Base-by-base conservation (phyloP, 371 early-diverging fungal genomes). In the Amoeboaphelidium protococcarum region DNA sequence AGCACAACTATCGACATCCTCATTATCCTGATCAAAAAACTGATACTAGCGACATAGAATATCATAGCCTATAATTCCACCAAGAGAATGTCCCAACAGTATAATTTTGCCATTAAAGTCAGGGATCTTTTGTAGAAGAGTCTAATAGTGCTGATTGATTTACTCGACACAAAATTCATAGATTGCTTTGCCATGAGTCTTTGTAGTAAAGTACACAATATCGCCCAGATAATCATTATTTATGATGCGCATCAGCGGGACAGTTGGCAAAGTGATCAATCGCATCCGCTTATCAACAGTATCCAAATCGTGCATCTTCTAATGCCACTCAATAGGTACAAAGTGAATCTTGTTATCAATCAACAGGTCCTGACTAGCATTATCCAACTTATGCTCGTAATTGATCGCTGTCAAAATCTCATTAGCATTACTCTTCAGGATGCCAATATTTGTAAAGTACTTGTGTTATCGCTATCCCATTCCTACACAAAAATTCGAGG, bases 161-260 rank as follows among this genome's bases (percentile, higher is more conserved):
- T 63, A 63, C 1, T 64, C 51, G 4, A 67, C 66, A 44, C 74
- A 68, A 47, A 70, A 63, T 10, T 63, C 54, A 3, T 72, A 49
- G 23, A 76, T 68, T 27, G 53, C 53, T 25, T 60, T 53, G 13
- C 69, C 72, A 54, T 70, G 59, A n/a, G n/a, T 41, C 26, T n/a
- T 3, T 16, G 23, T 26, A 20, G 42, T 23, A 6, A 2, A 77
- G 53, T 61, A 74, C 13, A 77, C 52, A 2, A 72, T 70, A 49
- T 77, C 78, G 2, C 73, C 70, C 13, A 77, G 55, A 42, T 71
- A 71, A 41, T 77, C 74, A 45, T 77, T 77, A 56, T 69, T 68
- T 50, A 74, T 66, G 19, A 66, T 54, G 13, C 78, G 64, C 12
- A 73, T 63, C 2, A 73, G 62, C 3, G 74, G 67, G 44, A 71